phyloP scores from a whole-genome alignment of 768 basidiomycete species.

The Boletus pseudopeckii region DNA sequence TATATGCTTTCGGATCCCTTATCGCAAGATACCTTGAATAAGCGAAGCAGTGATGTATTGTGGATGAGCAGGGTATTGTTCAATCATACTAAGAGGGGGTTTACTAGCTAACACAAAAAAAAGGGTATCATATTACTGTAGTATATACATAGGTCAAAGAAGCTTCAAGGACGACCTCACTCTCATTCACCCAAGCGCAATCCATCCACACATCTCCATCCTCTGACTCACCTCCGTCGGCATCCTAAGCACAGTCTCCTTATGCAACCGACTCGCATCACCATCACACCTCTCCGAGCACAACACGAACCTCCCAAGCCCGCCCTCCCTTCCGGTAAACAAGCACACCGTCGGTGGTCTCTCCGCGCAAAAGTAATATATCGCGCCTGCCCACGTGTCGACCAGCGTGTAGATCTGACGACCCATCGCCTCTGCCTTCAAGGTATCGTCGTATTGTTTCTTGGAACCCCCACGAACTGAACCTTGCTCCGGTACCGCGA shows the following conservation, averaged over 20 bases:
- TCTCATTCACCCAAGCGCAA: neutral
- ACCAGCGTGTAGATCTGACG: slow-evolving; percentile 14
- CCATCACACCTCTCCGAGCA: slow-evolving; percentile 20
- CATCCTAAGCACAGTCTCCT: slow-evolving; percentile 22
- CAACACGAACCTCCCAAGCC: slow-evolving; percentile 20
- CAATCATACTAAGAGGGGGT: no score
- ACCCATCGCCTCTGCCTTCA: neutral
- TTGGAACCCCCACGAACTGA: slow-evolving; percentile 1
- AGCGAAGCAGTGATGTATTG: no score
- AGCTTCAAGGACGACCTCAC: no score
- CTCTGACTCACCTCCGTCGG: slow-evolving; percentile 1
- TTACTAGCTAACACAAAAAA: no score
- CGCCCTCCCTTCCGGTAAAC: slow-evolving; percentile 20
- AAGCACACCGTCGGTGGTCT: slow-evolving; percentile 21
- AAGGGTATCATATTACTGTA: no score
- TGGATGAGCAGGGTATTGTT: no score
- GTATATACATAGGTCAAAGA: no score
- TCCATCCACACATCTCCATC: neutral
- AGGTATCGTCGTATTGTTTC: neutral
- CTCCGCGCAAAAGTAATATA: slow-evolving; percentile 18
- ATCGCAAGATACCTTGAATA: no score
- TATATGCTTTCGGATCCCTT: no score
- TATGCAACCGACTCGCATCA: slow-evolving; percentile 12
- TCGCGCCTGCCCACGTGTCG: slow-evolving; percentile 12
- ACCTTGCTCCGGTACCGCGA: slow-evolving; percentile 1